phyloP scores from a whole-genome alignment of 495 filamentous ascomycete genomes.

The Durotheca rogersii region DNA sequence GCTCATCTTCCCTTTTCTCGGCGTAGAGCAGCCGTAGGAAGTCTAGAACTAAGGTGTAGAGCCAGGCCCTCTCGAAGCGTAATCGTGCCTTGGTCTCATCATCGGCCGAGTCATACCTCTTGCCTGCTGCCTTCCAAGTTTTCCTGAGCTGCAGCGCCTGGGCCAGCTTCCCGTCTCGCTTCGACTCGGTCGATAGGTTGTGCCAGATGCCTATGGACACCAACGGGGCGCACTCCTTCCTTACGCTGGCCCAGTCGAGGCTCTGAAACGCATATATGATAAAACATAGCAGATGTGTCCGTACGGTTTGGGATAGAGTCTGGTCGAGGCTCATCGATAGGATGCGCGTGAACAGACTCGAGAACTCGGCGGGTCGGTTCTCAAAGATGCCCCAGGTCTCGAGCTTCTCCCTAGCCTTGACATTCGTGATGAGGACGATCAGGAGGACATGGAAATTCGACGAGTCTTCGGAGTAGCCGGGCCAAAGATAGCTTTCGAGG shows the following conservation, averaged over 20 bases:
- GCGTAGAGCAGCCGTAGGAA: constrained; percentile 75
- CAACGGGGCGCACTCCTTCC: constrained; percentile 93
- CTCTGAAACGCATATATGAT: constrained; percentile 92
- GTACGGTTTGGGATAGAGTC: constrained; percentile 67
- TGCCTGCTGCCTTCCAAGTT: constrained; percentile 84
- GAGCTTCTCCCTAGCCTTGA: constrained; percentile 83
- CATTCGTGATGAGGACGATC: constrained; percentile 79
- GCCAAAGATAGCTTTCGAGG: constrained; percentile 92
- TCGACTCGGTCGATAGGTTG: constrained; percentile 71
- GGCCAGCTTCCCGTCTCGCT: constrained; percentile 66
- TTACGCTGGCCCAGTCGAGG: constrained; percentile 81
- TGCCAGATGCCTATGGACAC: constrained; percentile 97
- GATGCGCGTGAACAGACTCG: constrained; percentile 83
- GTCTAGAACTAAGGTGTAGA: constrained; percentile 81
- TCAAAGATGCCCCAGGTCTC: constrained; percentile 87
- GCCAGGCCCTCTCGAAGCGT: constrained; percentile 90
- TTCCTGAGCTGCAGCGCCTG: constrained; percentile 72
- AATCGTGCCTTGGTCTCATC: constrained; percentile 74
- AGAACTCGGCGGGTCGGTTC: constrained; percentile 79
- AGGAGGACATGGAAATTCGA: constrained; percentile 89
- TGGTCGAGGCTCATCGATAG: constrained; percentile 85
- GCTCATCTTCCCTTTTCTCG: constrained; percentile 56
- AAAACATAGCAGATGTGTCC: constrained; percentile 79
- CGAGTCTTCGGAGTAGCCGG: constrained; percentile 82
- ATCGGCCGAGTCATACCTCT: constrained; percentile 85